Conservation (phyloP, 306 rosid species). For the Gillenia trifoliata region DNA sequence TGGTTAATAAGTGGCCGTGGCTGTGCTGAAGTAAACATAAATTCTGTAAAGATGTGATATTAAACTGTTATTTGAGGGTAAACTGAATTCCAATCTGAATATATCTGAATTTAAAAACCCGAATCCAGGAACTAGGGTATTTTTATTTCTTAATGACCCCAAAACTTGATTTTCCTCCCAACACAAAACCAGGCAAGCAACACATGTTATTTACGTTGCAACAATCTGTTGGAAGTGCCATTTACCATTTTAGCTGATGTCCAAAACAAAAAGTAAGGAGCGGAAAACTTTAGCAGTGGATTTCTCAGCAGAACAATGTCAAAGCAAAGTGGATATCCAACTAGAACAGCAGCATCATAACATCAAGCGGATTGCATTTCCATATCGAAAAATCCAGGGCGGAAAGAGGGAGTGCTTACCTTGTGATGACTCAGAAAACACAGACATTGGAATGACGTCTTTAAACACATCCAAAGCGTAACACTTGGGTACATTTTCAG, state of each 20-base stretch:
- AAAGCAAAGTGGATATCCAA: background rate
- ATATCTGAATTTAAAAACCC: background rate
- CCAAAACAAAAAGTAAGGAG: background rate
- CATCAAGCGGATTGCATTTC: background rate
- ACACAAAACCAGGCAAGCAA: background rate
- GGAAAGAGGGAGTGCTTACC: constrained; percentile 34
- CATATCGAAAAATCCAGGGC: background rate
- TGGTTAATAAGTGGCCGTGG: background rate
- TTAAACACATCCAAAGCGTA: constrained; percentile 64
- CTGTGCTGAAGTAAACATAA: background rate
- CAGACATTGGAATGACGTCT: constrained; percentile 69
- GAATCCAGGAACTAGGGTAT: background rate
- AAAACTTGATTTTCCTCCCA: background rate
- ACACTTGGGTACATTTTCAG: constrained; percentile 48
- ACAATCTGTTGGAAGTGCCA: background rate
- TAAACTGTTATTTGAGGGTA: background rate
- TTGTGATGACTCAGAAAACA: constrained; percentile 71
- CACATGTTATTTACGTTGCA: background rate
- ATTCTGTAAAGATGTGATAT: background rate
- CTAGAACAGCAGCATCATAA: background rate
- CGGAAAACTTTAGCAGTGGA: background rate
- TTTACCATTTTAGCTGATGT: background rate
- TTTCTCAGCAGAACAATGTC: background rate
- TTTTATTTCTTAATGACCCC: background rate
- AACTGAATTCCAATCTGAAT: background rate